Conservation (phyloP, 768 basidiomycete species). For the Austroboletus eburneus region DNA sequence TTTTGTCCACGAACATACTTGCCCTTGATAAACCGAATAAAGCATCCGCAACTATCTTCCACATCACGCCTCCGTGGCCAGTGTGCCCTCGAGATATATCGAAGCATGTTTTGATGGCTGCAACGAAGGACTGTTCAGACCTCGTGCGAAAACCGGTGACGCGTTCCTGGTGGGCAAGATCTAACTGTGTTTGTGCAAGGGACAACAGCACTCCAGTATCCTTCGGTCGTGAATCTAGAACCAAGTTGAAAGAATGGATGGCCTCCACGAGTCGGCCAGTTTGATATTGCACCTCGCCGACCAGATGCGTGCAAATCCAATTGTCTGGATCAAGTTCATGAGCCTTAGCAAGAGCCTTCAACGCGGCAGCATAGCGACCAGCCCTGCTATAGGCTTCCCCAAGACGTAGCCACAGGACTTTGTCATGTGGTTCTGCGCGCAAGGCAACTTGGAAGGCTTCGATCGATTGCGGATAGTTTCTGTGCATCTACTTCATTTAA, state of each 20-base stretch:
- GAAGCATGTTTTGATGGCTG: constrained; percentile 52
- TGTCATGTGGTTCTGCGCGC: constrained; percentile 72
- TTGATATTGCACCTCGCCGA: constrained; percentile 79
- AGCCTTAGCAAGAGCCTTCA: constrained; percentile 81
- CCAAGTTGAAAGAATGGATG: constrained; percentile 54
- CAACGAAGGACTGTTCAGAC: constrained; percentile 67
- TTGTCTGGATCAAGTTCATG: constrained; percentile 68
- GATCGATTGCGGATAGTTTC: constrained; percentile 70
- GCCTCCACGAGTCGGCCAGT: constrained; percentile 75
- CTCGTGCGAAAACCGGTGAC: constrained; percentile 68
- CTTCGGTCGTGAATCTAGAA: constrained; percentile 51
- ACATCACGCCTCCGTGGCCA: constrained; percentile 67
- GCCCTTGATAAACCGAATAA: constrained; percentile 59
- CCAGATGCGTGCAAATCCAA: constrained; percentile 82
- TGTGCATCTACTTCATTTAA: constrained; percentile 46
- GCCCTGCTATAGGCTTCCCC: constrained; percentile 89
- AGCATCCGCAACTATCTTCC: constrained; percentile 84
- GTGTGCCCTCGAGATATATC: constrained; percentile 45
- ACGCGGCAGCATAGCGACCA: constrained; percentile 82
- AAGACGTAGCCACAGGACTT: constrained; percentile 81
- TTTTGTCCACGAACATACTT: constrained; percentile 46
- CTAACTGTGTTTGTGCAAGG: constrained; percentile 67
- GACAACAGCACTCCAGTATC: constrained; percentile 73
- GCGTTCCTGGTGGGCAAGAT: constrained; percentile 63
- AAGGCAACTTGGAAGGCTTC: constrained; percentile 84